Conservation (phyloP, 1,139 yeast species). For the Nakaseomyces sp. region DNA sequence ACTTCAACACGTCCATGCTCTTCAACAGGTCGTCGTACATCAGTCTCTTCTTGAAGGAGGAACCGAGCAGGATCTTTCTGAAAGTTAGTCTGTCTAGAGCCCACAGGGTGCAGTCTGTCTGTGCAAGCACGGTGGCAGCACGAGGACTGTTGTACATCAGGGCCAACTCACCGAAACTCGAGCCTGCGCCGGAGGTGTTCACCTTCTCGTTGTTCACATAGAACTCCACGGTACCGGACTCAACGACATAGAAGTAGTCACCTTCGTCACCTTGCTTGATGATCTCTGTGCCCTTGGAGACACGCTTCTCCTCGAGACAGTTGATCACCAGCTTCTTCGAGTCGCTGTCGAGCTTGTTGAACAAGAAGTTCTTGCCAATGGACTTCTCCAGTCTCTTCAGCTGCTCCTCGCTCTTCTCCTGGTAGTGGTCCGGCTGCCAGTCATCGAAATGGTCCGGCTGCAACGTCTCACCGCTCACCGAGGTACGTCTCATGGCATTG, state of each 20-base stretch:
- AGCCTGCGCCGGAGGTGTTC: slow-evolving; percentile 69
- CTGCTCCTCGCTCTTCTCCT: slow-evolving; percentile 54
- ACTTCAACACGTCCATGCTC: slow-evolving; percentile 71
- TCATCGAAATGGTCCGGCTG: slow-evolving; percentile 43
- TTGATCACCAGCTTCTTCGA: slow-evolving; percentile 69
- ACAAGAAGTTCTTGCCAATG: slow-evolving; percentile 73
- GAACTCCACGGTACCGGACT: slow-evolving; percentile 75
- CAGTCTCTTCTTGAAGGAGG: slow-evolving; percentile 81
- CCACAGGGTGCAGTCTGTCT: slow-evolving; percentile 69
- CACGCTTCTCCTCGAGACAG: slow-evolving; percentile 67
- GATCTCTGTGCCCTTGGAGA: slow-evolving; percentile 53
- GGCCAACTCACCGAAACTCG: slow-evolving; percentile 94
- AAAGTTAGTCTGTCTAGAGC: slow-evolving; percentile 90
- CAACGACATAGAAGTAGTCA: slow-evolving; percentile 85
- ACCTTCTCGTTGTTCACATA: slow-evolving; percentile 67
- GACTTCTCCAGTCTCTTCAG: slow-evolving; percentile 57
- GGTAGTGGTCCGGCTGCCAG: slow-evolving; percentile 67
- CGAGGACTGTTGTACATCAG: slow-evolving; percentile 96
- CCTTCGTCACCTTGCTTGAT: slow-evolving; percentile 96
- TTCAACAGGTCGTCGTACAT: slow-evolving; percentile 85
- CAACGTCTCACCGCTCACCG: slow-evolving; percentile 70
- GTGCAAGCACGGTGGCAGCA: slow-evolving; percentile 88
- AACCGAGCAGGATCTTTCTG: slow-evolving; percentile 81
- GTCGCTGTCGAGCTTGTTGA: slow-evolving; percentile 65
- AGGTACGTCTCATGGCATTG: slow-evolving; percentile 77